phyloP scores from a whole-genome alignment of 148 eudicot genomes.

The Rhododendron griersonianum region DNA sequence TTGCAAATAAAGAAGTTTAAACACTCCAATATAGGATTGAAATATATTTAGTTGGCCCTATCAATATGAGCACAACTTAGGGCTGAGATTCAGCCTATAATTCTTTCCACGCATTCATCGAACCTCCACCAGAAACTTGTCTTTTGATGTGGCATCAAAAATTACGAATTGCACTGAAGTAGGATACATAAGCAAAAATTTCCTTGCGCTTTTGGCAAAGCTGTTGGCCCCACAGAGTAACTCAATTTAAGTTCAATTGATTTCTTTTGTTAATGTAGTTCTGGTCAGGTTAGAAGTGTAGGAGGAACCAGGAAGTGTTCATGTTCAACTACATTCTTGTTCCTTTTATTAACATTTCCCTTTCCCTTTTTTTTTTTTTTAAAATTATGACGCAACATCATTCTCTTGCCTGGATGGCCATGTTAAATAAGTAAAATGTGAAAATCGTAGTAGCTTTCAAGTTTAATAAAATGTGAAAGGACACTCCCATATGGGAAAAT shows the following conservation, averaged over 20 bases:
- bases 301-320: background rate
- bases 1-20: background rate
- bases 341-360: background rate
- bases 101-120: background rate
- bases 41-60: background rate
- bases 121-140: constrained; percentile 2
- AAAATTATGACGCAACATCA: background rate
- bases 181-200: background rate
- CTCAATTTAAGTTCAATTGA: background rate
- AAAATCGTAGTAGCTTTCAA: no score
- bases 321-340: background rate
- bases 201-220: background rate
- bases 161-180: background rate
- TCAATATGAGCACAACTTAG: background rate
- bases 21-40: background rate
- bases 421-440: background rate
- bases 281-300: background rate
- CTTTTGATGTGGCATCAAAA: background rate
- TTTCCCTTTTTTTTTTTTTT: background rate
- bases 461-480: background rate
- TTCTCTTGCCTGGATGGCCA: background rate
- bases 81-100: background rate
- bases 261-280: background rate
- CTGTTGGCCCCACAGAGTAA: background rate
- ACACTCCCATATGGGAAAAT: background rate